A percentile compares a stretch with the other conserved stretches of the same genome.
phyloP scores from a whole-genome alignment of 345 rosid species.

The Reutealis trisperma region DNA sequence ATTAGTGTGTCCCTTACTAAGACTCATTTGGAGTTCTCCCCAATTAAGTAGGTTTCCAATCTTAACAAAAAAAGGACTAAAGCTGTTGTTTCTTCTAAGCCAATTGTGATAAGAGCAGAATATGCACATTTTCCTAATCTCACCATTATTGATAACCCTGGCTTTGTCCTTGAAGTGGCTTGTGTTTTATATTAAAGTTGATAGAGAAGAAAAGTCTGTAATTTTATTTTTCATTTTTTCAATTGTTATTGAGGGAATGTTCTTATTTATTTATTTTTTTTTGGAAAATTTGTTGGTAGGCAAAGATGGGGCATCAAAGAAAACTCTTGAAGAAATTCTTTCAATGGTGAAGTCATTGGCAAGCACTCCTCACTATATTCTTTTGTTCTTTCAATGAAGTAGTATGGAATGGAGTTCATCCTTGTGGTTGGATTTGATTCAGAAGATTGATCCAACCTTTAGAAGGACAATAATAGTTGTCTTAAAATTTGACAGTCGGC shows the following conservation, averaged over 20 bases:
- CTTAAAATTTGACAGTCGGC: constrained; percentile 95
- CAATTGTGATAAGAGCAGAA: constrained; percentile 96
- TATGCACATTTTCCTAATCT: constrained; percentile 96
- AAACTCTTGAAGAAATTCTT: constrained; percentile 83
- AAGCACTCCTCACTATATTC: constrained; percentile 90
- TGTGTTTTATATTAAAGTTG: background rate
- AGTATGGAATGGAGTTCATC: constrained; percentile 99
- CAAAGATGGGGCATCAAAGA: constrained; percentile 96
- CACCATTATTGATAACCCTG: constrained; percentile 95
- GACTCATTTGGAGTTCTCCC: no score
- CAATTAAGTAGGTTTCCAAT: no score
- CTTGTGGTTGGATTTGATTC: constrained; percentile 85
- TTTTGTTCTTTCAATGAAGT: constrained; percentile 91
- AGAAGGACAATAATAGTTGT: constrained; percentile 84
- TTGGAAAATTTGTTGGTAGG: constrained; percentile 43
- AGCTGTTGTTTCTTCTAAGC: constrained; percentile 83
- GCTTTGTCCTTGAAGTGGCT: constrained; percentile 88
- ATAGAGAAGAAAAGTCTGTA: background rate
- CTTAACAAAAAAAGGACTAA: constrained; percentile 72
- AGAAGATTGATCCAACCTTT: constrained; percentile 87
- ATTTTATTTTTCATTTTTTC: background rate
- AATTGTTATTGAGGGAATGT: no score
- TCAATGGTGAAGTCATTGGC: constrained; percentile 93
- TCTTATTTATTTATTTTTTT: constrained; percentile 1
- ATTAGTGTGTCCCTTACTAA: no score